These are phyloP conservation scores for Paulownia fortunei DNA, from an alignment of 257 asterid species.

Conservation along the genomic window DNA sequence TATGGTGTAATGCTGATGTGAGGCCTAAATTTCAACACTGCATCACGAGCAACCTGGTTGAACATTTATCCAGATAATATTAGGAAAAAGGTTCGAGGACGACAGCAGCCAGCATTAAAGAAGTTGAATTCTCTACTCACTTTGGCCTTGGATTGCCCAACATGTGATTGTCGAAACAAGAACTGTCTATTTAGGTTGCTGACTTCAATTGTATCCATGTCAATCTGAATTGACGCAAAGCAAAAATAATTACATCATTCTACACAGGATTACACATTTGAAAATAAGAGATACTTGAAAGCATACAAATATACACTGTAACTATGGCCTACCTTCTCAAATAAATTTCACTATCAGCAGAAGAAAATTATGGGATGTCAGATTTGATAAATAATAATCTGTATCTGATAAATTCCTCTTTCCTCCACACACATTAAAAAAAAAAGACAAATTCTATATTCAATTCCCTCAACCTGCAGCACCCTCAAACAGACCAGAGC, in stretches of 20 bases:
- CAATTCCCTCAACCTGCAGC: conserved; percentile 8
- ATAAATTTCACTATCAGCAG: conserved; percentile 5
- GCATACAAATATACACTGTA: not conserved
- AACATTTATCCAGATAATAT: conserved; percentile 32
- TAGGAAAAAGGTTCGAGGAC: conserved; percentile 15
- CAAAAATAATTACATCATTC: conserved; percentile 21
- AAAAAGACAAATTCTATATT: not conserved
- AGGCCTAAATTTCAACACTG: conserved; percentile 92
- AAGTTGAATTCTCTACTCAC: conserved; percentile 48
- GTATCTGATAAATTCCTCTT: not conserved
- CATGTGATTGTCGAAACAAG: conserved; percentile 93
- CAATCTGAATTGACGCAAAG: conserved; percentile 70
- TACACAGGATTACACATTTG: conserved; percentile 5
- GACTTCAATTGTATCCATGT: conserved; percentile 98
- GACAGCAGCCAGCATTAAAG: conserved; percentile 21
- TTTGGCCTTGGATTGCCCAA: conserved; percentile 97
- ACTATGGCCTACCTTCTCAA: not conserved
- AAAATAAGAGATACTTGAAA: not conserved
- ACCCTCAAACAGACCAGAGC: not conserved
- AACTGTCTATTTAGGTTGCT: conserved; percentile 98
- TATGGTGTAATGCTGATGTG: conserved; percentile 80
- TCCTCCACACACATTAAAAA: not conserved
- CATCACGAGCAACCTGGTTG: conserved; percentile 96
- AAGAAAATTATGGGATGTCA: not conserved
- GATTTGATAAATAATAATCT: not conserved